Evolutionary conservation across 495 filamentous ascomycete species (phyloP).

Genomic region (Hypoxylon trugodes): DNA sequence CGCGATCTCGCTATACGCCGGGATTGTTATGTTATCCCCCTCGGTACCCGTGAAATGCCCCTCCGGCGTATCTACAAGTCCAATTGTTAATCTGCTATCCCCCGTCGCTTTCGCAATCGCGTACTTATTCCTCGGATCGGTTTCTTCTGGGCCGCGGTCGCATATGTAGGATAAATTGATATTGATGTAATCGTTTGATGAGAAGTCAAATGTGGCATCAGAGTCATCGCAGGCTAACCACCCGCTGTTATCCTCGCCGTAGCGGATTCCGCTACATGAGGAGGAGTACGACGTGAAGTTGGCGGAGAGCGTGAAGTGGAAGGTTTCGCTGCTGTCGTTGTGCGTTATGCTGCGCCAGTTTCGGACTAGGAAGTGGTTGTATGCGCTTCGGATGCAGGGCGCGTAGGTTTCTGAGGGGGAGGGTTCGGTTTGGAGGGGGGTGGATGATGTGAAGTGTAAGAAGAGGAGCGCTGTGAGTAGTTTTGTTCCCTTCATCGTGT

Average conservation of each 20-base stretch:
- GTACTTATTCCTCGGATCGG: constrained; percentile 9
- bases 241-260: constrained; percentile 19
- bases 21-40: constrained; percentile 31
- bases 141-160: constrained; percentile 12
- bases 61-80: constrained; percentile 21
- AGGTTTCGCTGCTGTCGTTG: constrained; percentile 14
- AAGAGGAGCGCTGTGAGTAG: not conserved
- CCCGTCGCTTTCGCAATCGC: constrained; percentile 7
- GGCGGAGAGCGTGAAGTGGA: constrained; percentile 13
- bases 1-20: constrained; percentile 15
- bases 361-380: constrained; percentile 18
- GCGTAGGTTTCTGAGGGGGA: not conserved
- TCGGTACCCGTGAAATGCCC: constrained; percentile 26
- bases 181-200: constrained; percentile 24
- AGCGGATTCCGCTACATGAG: constrained; percentile 5
- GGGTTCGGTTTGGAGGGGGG: not conserved
- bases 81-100: constrained; percentile 1
- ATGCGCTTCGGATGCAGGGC: constrained; percentile 11
- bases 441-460: not conserved
- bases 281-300: constrained; percentile 22
- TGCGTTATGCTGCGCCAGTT: constrained; percentile 20
- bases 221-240: constrained; percentile 17
- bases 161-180: constrained; percentile 20
- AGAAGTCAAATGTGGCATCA: constrained; percentile 14
- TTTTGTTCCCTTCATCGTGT: not conserved